Evolutionary conservation across 108 stramenopile species (phyloP), one percentile per base, ranked within the genome.

Genomic region (Mayamaea pseudoterrestris): DNA sequence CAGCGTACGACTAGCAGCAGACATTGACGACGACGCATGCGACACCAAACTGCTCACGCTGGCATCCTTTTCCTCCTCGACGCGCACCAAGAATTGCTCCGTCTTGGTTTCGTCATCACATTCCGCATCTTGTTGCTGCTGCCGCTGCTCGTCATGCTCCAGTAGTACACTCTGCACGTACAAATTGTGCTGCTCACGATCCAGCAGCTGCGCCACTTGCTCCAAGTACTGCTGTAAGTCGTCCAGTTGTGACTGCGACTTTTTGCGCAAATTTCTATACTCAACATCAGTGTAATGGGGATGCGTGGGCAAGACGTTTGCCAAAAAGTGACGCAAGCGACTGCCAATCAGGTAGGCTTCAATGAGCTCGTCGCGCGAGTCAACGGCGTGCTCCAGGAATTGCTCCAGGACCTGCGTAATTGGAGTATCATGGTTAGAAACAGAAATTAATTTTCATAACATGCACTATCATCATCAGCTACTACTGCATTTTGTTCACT

Each of bases 321-420:
- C 53, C 22, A 73, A 36, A 50, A 73, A 73, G 44, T 73, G 62
- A 30, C 58, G 51, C 22, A 73, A 29, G 39, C 71, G 61, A 30
- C 47, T 66, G 2, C 71, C 71, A 16, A 73, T 53, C 32, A 73
- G 28, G 39, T 73, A 73, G 16, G 48, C 41, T 47, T 73, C 65
- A 2, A 35, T 25, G 40, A 66, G 28, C 30, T 64, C 63, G 26
- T 55, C 56, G 24, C 25, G 17, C 9, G 30, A 41, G 3, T 28
- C 56, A 47, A 56, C 62, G 22, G 44, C 39, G n/a, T 45, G 57
- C 7, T 47, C 36, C n/a, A 73, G 27, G 40, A 66, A 73, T 27
- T 73, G 61, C 34, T 66, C 61, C 42, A 73, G 29, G 21, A 73
- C 71, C 70, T 65, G 6, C 16, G 46, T 16, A 3, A 22, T 43